Evolutionary conservation across 2,329 filamentous ascomycete genomes (phyloP).

Genomic region (Epichloe uncinata): DNA sequence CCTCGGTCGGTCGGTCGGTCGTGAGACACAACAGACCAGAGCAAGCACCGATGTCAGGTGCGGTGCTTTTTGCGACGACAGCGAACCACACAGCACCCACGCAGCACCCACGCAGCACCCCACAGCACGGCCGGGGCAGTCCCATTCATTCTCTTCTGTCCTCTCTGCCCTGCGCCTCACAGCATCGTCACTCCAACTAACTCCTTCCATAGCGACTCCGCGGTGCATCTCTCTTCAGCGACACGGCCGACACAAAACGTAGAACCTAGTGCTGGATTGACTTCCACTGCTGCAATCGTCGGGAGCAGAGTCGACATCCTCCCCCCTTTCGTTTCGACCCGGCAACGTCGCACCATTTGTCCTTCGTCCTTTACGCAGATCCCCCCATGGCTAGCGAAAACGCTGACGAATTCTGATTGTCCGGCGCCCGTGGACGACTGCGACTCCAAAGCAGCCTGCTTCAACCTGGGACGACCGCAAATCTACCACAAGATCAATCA

Average conservation of each 20-base stretch:
- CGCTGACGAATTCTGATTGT: not conserved
- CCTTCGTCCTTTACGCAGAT: not conserved
- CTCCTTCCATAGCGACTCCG: not conserved
- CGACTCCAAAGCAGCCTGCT: not conserved
- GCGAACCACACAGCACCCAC: no score
- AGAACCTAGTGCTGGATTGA: not conserved
- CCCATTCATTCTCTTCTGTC: not conserved
- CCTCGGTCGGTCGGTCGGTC: not conserved
- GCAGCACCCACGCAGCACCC: not conserved
- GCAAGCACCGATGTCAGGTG: no score
- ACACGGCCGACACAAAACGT: not conserved
- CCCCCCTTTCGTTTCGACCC: not conserved
- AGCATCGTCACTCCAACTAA: not conserved
- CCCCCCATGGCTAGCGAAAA: conserved; percentile 2
- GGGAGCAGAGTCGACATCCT: not conserved
- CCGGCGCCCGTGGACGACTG: conserved; percentile 1
- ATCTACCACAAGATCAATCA: not conserved
- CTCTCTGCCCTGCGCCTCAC: not conserved
- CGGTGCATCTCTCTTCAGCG: not conserved
- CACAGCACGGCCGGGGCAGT: not conserved
- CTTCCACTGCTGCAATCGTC: not conserved
- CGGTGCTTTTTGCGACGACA: not conserved
- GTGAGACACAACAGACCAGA: no score
- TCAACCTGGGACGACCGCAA: not conserved
- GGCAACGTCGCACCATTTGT: not conserved